Conservation (phyloP, 1,284 basidiomycete species). For the Ganoderma sinense region DNA sequence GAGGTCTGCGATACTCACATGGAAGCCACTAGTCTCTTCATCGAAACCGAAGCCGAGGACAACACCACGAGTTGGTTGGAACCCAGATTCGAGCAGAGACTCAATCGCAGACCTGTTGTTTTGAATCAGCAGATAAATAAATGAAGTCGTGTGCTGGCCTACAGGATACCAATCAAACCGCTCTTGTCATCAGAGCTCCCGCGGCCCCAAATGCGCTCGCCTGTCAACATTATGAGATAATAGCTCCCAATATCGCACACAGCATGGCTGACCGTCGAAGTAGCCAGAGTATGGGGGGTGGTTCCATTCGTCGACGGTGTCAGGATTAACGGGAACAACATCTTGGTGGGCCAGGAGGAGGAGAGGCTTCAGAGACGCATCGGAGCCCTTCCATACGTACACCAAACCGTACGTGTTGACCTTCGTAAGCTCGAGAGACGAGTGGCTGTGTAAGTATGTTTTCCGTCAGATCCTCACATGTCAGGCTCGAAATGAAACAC, state of each 20-base stretch:
- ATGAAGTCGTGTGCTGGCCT: constrained; percentile 24
- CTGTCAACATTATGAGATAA: constrained; percentile 31
- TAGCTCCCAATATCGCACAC: not conserved
- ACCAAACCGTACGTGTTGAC: constrained; percentile 74
- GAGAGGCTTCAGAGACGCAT: constrained; percentile 65
- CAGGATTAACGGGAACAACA: constrained; percentile 63
- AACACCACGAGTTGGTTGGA: constrained; percentile 59
- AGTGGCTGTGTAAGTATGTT: constrained; percentile 48
- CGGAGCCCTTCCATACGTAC: constrained; percentile 68
- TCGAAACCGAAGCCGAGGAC: constrained; percentile 77
- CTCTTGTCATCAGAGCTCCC: constrained; percentile 72
- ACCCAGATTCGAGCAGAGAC: constrained; percentile 58
- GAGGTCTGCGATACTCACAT: constrained; percentile 40
- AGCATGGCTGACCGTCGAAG: constrained; percentile 39
- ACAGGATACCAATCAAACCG: constrained; percentile 65
- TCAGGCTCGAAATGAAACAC: constrained; percentile 17
- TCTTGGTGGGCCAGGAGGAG: constrained; percentile 75
- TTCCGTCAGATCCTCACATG: not conserved
- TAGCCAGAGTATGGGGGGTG: constrained; percentile 47
- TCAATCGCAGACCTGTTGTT: constrained; percentile 57
- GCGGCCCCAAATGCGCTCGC: constrained; percentile 68
- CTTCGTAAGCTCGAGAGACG: constrained; percentile 57
- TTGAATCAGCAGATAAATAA: not conserved
- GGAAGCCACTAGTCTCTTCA: constrained; percentile 66
- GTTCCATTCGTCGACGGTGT: constrained; percentile 59